phyloP scores from a whole-genome alignment of 2,329 filamentous ascomycete species.

The Nemania sp. region DNA sequence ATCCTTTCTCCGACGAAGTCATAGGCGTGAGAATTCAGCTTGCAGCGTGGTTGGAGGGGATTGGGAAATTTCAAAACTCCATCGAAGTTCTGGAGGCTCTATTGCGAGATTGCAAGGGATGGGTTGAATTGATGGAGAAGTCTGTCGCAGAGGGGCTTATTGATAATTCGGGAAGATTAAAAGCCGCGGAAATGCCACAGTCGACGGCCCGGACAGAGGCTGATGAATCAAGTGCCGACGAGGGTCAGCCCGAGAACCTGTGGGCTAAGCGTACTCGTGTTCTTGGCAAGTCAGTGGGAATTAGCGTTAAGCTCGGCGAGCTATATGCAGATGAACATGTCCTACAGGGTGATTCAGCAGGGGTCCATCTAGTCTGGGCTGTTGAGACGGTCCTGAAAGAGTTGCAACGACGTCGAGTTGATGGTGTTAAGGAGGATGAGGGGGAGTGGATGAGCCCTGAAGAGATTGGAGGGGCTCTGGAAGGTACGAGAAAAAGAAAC shows the following conservation, averaged over 20 bases:
- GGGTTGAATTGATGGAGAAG: constrained; percentile 60
- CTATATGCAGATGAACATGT: constrained; percentile 79
- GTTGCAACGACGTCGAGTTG: constrained; percentile 64
- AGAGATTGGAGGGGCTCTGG: constrained; percentile 73
- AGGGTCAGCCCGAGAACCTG: constrained; percentile 48
- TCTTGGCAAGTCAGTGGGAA: constrained; percentile 72
- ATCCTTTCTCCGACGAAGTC: constrained; percentile 89
- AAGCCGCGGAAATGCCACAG: constrained; percentile 22
- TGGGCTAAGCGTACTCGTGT: constrained; percentile 67
- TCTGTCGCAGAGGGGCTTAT: constrained; percentile 51
- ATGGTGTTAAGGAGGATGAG: constrained; percentile 71
- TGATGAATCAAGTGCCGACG: constrained; percentile 17
- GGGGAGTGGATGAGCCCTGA: constrained; percentile 71
- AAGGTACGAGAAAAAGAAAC: constrained; percentile 51
- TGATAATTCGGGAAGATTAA: constrained; percentile 44
- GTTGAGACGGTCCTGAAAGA: constrained; percentile 81
- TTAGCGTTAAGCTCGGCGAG: constrained; percentile 82
- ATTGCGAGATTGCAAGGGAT: constrained; percentile 66
- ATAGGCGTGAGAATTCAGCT: constrained; percentile 86
- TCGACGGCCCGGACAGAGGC: constrained; percentile 17
- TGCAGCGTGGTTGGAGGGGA: constrained; percentile 76
- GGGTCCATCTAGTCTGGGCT: constrained; percentile 76
- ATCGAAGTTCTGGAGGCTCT: constrained; percentile 80
- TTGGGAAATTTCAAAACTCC: constrained; percentile 69
- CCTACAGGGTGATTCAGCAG: constrained; percentile 71